These are phyloP conservation scores for Paecilomyces niveus DNA, from an alignment of 2,329 filamentous ascomycete species.

Conservation along the genomic window DNA sequence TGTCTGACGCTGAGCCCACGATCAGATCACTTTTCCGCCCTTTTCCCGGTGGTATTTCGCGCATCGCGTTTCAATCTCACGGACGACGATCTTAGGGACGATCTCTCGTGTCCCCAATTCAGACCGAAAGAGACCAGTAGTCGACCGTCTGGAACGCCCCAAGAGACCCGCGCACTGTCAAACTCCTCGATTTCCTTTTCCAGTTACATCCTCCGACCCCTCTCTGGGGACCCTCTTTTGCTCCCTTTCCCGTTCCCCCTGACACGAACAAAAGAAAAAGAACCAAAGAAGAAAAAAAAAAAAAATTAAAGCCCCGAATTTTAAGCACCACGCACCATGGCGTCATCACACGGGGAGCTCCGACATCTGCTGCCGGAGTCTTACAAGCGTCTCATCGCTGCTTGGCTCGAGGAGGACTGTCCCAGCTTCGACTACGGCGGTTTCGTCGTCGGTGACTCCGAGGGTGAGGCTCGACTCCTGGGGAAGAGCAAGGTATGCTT, in stretches of 20 bases:
- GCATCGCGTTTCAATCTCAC: background rate
- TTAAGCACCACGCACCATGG: conserved; percentile 37
- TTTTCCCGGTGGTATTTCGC: background rate
- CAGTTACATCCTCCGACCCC: background rate
- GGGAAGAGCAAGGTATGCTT: conserved; percentile 50
- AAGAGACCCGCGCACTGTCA: background rate
- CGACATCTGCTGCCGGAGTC: conserved; percentile 73
- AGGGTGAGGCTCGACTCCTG: conserved; percentile 41
- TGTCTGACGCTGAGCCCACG: background rate
- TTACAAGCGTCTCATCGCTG: conserved; percentile 72
- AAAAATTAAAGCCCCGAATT: background rate
- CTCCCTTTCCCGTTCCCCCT: background rate
- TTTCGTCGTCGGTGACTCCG: conserved; percentile 73
- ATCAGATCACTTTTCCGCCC: background rate
- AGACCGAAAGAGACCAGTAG: background rate
- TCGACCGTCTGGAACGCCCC: background rate
- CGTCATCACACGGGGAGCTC: conserved; percentile 51
- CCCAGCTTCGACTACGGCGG: conserved; percentile 96
- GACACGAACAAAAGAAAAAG: background rate
- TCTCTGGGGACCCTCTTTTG: background rate
- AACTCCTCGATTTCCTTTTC: background rate
- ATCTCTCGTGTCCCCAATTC: background rate
- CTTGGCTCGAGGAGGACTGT: conserved; percentile 93
- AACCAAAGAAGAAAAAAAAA: background rate
- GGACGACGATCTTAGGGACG: background rate